Conservation (phyloP, 345 rosid species). For the Dipteronia dyeriana region DNA sequence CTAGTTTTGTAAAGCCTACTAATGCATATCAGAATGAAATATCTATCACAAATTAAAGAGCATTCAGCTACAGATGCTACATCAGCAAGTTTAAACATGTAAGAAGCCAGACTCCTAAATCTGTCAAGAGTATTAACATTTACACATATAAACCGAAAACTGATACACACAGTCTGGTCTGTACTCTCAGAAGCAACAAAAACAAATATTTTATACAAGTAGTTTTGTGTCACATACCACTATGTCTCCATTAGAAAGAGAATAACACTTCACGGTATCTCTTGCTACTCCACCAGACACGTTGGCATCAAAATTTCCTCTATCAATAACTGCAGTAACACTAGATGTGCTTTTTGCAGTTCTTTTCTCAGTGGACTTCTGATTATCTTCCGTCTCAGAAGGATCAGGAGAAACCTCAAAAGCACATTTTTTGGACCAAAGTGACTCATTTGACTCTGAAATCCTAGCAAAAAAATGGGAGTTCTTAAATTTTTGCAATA, state of each 20-base stretch:
- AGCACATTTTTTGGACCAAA: constrained; percentile 79
- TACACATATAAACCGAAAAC: background rate
- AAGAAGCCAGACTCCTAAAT: constrained; percentile 16
- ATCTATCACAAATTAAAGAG: background rate
- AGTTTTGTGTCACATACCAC: constrained; percentile 67
- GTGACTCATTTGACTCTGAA: constrained; percentile 77
- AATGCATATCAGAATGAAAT: constrained; percentile 20
- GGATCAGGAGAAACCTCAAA: constrained; percentile 30
- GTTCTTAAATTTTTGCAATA: constrained; percentile 78
- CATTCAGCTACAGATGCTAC: constrained; percentile 2
- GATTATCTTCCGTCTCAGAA: constrained; percentile 40
- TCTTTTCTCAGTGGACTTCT: constrained; percentile 23
- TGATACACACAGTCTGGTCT: background rate
- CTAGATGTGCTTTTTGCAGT: constrained; percentile 32
- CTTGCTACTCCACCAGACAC: constrained; percentile 88
- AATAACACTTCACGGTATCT: constrained; percentile 65
- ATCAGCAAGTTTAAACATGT: background rate
- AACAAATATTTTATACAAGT: constrained; percentile 15
- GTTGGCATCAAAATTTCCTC: constrained; percentile 77
- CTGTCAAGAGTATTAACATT: background rate
- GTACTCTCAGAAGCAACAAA: constrained; percentile 6
- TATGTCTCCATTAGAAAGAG: constrained; percentile 91
- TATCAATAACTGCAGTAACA: constrained; percentile 69
- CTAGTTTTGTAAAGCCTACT: background rate
- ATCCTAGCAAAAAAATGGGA: constrained; percentile 97